Evolutionary conservation across 1,284 basidiomycete genomes (phyloP), one percentile per base, ranked within the genome.

Genomic region (Cystobasidiaceae sp.): DNA sequence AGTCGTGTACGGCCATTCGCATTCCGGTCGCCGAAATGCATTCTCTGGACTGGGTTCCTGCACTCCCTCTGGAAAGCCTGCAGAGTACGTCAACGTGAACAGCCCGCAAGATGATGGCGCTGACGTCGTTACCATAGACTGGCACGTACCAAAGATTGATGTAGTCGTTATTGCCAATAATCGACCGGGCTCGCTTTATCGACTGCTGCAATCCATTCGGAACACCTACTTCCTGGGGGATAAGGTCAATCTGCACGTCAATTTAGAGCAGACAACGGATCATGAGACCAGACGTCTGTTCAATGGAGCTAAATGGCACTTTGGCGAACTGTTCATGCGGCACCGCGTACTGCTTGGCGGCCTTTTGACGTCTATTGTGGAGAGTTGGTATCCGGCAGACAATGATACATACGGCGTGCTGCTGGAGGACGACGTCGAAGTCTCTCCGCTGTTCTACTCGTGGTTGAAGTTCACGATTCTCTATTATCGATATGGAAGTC

Each of bases 391-490:
- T 74, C 89, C 89, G 2, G 77, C 79, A 30, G 80, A 81, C 21
- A 82, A 89, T 67, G 78, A 90, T 70, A 83, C 84, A 1, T 90
- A 89, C 73, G 89, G 86, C 3, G 75, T 91, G 5, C 77, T 91
- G 19, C 81, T 91, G 4, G 89, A 90, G 74, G 89, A 91, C 72
- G 89, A 91, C 73, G 81, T 89, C 5, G 89, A 91, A 73, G 76
- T 90, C 3, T 90, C 88, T 4, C 86, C 88, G 0, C 74, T 89
- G 17, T 89, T 88, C 75, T 90, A 88, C 72, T 87, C 86, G 3
- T 91, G 89, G 88, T 73, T 83, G 56, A 90, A 91, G 75, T 84
- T 89, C 80, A 73, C 82, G 6, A 74, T 90, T 59, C 78, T 91
- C 15, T 82, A 80, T 49, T 91, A 91, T 73, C 82, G 87, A 83